Evolutionary conservation across 768 basidiomycete genomes (phyloP), one percentile per base, ranked within the genome.

Genomic region (Nidularia pulvinata): DNA sequence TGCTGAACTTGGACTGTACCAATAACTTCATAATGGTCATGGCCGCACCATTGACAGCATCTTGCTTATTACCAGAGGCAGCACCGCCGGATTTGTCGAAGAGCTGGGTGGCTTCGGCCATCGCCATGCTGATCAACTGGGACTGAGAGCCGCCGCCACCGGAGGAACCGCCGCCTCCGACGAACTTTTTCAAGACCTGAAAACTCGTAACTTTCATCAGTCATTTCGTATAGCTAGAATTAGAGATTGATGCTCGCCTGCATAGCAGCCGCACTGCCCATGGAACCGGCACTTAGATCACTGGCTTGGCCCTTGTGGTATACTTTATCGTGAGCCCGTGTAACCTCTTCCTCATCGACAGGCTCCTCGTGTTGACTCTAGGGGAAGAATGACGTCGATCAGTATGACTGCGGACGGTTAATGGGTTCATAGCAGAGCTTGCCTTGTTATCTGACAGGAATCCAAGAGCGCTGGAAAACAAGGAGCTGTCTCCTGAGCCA

Each of bases 1-100:
- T 62, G 57, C 76, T 76, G 60, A 85, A 75, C 68, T 88, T 85
- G 42, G 80, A 83, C 63, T 89, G 84, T 5, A 91, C 83, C 44
- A 93, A 63, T 39, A 94, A 73, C 72, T 95, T 93, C 82, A 92
- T 86, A 53, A 91, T 83, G 0, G 88, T 93, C 84, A 88, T 86
- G 3, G 88, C 91, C 45, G 93, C 93, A 10, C 88, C 81, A 54
- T 89, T 91, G 62, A 95, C 84, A 7, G 86, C 86, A 61, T 93
- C 91, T 61, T 95, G 93, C 71, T 91, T 91, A 65, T 79, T 79
- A 7, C 87, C 85, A 9, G 81, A 78, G 4, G 83, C 73, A 3
- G 82, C 78, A 6, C 84, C 84, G 16, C 88, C 88, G 25, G 81
- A 77, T 57, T 79, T 70, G 60, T 92, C 90, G 59, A 94, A 89